Evolutionary conservation across 345 rosid genomes (phyloP).

Genomic region (Citrus medica): DNA sequence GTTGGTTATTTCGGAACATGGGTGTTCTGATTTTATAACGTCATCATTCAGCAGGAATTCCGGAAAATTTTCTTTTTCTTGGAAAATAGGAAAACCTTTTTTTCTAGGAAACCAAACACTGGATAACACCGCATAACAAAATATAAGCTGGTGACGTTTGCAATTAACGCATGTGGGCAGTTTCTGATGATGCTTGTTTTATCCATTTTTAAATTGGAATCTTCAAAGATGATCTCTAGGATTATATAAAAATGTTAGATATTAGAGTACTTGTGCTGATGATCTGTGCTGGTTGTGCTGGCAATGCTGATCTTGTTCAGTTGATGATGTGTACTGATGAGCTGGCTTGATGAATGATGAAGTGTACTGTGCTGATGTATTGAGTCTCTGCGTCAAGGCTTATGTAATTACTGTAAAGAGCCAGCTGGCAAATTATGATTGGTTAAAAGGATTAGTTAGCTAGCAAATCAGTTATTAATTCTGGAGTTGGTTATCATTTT

Average conservation of each 20-base stretch:
- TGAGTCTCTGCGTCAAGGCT: no score
- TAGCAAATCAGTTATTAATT: no score
- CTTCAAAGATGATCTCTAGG: background rate
- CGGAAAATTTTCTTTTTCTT: background rate
- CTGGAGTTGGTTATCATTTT: no score
- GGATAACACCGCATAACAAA: background rate
- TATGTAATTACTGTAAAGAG: no score
- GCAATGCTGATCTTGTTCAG: no score
- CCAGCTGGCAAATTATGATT: no score
- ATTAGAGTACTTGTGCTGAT: no score
- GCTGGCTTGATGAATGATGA: no score
- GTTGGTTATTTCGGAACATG: background rate
- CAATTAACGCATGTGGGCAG: background rate
- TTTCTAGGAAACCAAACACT: background rate
- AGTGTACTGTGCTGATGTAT: no score
- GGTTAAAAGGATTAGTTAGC: no score
- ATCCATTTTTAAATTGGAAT: background rate
- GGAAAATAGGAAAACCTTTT: background rate
- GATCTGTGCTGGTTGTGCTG: no score
- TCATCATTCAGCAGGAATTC: slow-evolving; percentile 1
- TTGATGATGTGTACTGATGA: no score
- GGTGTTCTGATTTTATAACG: background rate
- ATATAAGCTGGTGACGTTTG: background rate
- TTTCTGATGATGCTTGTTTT: background rate
- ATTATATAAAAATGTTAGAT: background rate